Evolutionary conservation across 345 rosid species (phyloP).

Genomic region (Passiflora organensis): DNA sequence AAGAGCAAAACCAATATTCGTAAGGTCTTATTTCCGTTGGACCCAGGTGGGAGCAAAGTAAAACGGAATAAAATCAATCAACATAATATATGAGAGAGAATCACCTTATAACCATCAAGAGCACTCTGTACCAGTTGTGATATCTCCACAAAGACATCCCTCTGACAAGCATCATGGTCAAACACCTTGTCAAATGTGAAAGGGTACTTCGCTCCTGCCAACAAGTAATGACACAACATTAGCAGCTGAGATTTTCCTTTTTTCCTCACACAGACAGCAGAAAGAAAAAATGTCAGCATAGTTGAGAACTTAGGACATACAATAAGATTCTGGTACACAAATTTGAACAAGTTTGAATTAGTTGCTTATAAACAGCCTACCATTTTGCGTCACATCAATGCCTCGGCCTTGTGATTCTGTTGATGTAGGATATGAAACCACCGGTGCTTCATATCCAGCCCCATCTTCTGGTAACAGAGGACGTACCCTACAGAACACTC

Average conservation of each 20-base stretch:
- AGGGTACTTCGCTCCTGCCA: constrained; percentile 70
- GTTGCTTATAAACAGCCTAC: constrained; percentile 27
- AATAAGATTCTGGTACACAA: neutral
- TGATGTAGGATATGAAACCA: constrained; percentile 65
- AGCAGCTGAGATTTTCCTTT: neutral
- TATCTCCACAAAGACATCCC: constrained; percentile 83
- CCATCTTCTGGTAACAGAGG: constrained; percentile 78
- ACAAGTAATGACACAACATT: constrained; percentile 6
- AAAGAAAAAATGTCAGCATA: neutral
- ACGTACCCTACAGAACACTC: constrained; percentile 93
- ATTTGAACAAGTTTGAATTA: neutral
- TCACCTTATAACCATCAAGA: constrained; percentile 93
- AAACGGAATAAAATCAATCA: no score
- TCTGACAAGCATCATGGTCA: constrained; percentile 72
- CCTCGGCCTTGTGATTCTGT: constrained; percentile 71
- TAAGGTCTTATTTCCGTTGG: neutral
- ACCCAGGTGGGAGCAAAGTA: neutral
- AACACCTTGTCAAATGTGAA: constrained; percentile 95
- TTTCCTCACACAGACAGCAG: neutral
- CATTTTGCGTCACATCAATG: constrained; percentile 71
- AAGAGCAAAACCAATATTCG: neutral
- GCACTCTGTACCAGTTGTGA: constrained; percentile 96
- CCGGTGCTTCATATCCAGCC: constrained; percentile 42
- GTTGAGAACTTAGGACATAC: neutral
- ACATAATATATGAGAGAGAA: neutral